phyloP scores from a whole-genome alignment of 768 basidiomycete species.

The Pulveroboletus sp. region DNA sequence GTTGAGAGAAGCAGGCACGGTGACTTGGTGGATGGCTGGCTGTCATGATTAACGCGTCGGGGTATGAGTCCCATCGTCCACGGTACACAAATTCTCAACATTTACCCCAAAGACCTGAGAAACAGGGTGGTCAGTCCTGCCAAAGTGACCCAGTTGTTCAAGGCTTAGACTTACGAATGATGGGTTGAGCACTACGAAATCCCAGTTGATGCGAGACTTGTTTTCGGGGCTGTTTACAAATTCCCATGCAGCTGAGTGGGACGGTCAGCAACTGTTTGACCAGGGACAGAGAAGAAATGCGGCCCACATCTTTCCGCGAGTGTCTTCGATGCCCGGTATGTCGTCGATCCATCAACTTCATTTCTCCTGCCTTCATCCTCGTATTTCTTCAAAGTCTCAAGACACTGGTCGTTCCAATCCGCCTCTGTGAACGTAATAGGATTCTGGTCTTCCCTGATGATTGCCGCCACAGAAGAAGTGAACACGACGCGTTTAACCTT shows the following conservation, averaged over 20 bases:
- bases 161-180: slow-evolving; percentile 28
- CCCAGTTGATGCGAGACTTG: slow-evolving; percentile 33
- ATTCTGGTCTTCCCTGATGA: slow-evolving; percentile 30
- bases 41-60: slow-evolving; percentile 6
- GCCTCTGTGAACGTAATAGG: slow-evolving; percentile 38
- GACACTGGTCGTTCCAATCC: slow-evolving; percentile 55
- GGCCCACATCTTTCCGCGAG: slow-evolving; percentile 54
- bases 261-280: neutral
- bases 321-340: slow-evolving; percentile 60
- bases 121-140: neutral
- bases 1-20: slow-evolving; percentile 33
- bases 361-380: slow-evolving; percentile 42
- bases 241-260: slow-evolving; percentile 43
- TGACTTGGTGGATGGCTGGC: slow-evolving; percentile 42
- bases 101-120: slow-evolving; percentile 29
- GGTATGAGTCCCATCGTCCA: neutral
- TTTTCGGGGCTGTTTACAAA: slow-evolving; percentile 31
- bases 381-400: slow-evolving; percentile 39
- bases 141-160: neutral
- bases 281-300: neutral
- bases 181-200: slow-evolving; percentile 38
- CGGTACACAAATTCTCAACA: neutral
- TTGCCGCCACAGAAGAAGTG: slow-evolving; percentile 56
- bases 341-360: slow-evolving; percentile 34
- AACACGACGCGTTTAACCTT: slow-evolving; percentile 64